Evolutionary conservation across 768 basidiomycete species (phyloP).

Genomic region (Trametes meyenii): DNA sequence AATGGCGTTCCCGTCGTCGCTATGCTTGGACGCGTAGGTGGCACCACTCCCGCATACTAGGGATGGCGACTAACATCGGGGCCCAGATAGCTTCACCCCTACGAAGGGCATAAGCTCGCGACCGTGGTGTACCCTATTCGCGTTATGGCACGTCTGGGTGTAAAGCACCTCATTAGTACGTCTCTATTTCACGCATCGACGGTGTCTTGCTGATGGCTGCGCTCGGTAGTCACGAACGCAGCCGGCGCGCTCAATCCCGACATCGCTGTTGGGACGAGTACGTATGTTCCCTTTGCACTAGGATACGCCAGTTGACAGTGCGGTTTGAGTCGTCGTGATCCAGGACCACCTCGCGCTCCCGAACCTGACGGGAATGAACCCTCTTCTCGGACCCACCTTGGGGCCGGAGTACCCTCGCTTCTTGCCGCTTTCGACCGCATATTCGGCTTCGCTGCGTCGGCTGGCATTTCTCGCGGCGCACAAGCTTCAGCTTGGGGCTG

Average conservation of each 20-base stretch:
- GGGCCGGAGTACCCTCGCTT: constrained; percentile 71
- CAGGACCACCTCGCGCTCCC: constrained; percentile 86
- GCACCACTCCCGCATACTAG: neutral
- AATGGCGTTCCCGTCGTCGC: constrained; percentile 80
- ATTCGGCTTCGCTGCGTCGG: constrained; percentile 71
- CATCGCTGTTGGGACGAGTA: constrained; percentile 82
- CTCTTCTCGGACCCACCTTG: constrained; percentile 72
- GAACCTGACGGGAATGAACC: constrained; percentile 74
- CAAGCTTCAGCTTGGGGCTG: constrained; percentile 52
- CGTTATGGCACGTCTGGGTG: constrained; percentile 76
- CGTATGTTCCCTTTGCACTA: constrained; percentile 30
- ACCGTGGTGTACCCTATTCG: constrained; percentile 80
- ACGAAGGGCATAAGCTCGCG: constrained; percentile 76
- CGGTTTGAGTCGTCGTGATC: constrained; percentile 68
- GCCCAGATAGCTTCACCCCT: constrained; percentile 70
- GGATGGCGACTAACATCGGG: neutral
- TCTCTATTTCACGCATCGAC: neutral
- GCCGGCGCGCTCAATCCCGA: constrained; percentile 77
- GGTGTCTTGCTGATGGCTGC: neutral
- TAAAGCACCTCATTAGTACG: constrained; percentile 76
- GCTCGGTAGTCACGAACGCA: constrained; percentile 77
- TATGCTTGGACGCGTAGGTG: constrained; percentile 81
- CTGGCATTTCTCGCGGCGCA: constrained; percentile 74
- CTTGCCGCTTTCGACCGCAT: constrained; percentile 82
- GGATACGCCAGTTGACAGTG: neutral